Evolutionary conservation across 2,329 filamentous ascomycete genomes (phyloP), one percentile per base, ranked within the genome.

Genomic region (Epichloe aotearoae): DNA sequence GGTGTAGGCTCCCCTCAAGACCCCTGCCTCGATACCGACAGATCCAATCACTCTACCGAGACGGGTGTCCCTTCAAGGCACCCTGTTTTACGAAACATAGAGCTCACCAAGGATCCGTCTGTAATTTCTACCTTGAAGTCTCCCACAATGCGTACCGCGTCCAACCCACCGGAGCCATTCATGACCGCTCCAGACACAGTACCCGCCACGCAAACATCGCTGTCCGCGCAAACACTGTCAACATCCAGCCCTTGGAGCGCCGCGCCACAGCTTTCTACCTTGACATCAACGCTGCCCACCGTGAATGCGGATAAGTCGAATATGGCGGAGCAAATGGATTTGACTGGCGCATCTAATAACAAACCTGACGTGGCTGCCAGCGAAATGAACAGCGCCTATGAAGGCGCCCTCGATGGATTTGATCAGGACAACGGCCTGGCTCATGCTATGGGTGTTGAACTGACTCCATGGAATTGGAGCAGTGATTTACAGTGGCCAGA

Each of bases 311-410:
- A 45, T 44, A 5, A 30, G 14, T n/a, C 47, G n/a, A n/a, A 49
- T 38, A 11, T 47, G 54, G 4, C 54, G 17, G 59, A 61, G 12
- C 54, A 56, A 10, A 53, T 50, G 20, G 36, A 56, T 5, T 44
- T 54, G 5, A 52, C 53, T 2, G 19, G 43, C 2, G 56, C 61
- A 11, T 37, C 55, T 7, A 53, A 55, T 15, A 52, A 56, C 36
- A 51, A 68, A 8, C 47, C 68, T 3, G 64, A 66, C 30, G 64
- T 66, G 19, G 64, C 66, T 1, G 59, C 70, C 3, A 39, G 37
- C 38, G 71, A 74, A 52, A 65, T 73, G n/a, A 74, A 74, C 46
- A 75, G 73, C 39, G 72, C 72, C 0, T 75, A 74, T 45, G 73
- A 75, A 50, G 72, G 73, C 2, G 70, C 72, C 0, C 64, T 73